These are phyloP conservation scores for Lactarius trivialis DNA, from an alignment of 768 basidiomycete genomes.

Conservation along the genomic window DNA sequence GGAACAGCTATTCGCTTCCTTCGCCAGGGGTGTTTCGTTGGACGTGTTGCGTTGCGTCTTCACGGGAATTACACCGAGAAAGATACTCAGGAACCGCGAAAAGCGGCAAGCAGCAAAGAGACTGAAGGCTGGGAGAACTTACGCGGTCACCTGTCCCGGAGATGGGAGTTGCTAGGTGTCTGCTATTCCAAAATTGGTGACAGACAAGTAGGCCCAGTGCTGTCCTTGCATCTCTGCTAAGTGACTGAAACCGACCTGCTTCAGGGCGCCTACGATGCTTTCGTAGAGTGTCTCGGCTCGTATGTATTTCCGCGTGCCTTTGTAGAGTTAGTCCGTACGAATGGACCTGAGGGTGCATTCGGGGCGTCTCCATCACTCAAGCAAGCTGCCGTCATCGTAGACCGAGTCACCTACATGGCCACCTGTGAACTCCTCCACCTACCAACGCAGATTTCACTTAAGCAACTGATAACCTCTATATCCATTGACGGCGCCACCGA, in stretches of 20 bases:
- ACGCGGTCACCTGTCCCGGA: slow-evolving; percentile 55
- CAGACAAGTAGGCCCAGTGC: slow-evolving; percentile 46
- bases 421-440: slow-evolving; percentile 58
- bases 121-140: slow-evolving; percentile 50
- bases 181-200: slow-evolving; percentile 77
- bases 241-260: neutral
- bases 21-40: slow-evolving; percentile 51
- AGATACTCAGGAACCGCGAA: slow-evolving; percentile 27
- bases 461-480: slow-evolving; percentile 12
- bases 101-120: slow-evolving; percentile 18
- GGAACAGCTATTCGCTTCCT: slow-evolving; percentile 66
- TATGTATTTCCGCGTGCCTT: slow-evolving; percentile 24
- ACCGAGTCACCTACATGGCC: slow-evolving; percentile 60
- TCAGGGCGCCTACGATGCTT: slow-evolving; percentile 56
- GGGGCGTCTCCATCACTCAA: slow-evolving; percentile 38
- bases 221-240: slow-evolving; percentile 6
- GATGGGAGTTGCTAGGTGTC: slow-evolving; percentile 78
- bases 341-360: slow-evolving; percentile 32
- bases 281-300: slow-evolving; percentile 33
- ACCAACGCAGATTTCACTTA: slow-evolving; percentile 45
- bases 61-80: slow-evolving; percentile 2
- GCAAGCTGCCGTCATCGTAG: slow-evolving; percentile 55
- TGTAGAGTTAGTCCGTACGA: slow-evolving; percentile 18
- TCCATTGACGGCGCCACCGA: neutral
- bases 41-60: slow-evolving; percentile 38